Base-by-base conservation (phyloP, 2,329 filamentous ascomycete genomes). In the Ceratocystis colombiana region DNA sequence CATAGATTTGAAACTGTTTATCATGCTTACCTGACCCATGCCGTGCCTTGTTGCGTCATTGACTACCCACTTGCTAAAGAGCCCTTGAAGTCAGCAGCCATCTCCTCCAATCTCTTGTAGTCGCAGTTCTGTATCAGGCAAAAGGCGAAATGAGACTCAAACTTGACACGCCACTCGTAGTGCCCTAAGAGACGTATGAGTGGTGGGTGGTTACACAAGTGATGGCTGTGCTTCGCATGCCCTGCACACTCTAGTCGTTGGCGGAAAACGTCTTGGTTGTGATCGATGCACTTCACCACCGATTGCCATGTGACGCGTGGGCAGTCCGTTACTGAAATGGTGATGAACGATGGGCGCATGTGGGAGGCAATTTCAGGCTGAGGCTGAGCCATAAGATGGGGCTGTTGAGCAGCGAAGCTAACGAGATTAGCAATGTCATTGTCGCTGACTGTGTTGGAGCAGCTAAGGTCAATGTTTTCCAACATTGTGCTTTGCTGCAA, bases 91-190 rank as follows among this genome's bases (percentile, higher is more conserved):
- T 30, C 53, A 37, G 12, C 28, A 20, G 53, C 7, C 53, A 59
- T 59, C 17, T 59, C 53, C 3, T 30, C 25, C 53, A 59, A n/a
- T 17, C 3, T 59, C 7, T 37, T 17, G 6, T 59, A 59, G 53
- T 28, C 53, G 2, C 17, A 30, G 8, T 25, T 59, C 28, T 59
- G 53, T 10, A 28, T 59, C 17, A 59, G n/a, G 28, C 53, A 59
- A 25, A 59, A 59, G 1, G 25, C 28, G 22, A 59, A 59, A 33
- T 59, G 53, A 3, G 28, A 7, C 33, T 59, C 53, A 59, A 59
- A 59, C 53, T 59, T 25, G 25, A 59, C 53, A n/a, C 53, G 53
- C 53, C 53, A 59, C 25, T n/a, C 25, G n/a, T 59, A 59, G 53
- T 59, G 28, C 7, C 53, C 53, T 25, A 59, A 25, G 3, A 59